A percentile compares a stretch with the other conserved stretches of the same genome.
Conservation (phyloP, 768 basidiomycete genomes). For the Tricholoma terreum region DNA sequence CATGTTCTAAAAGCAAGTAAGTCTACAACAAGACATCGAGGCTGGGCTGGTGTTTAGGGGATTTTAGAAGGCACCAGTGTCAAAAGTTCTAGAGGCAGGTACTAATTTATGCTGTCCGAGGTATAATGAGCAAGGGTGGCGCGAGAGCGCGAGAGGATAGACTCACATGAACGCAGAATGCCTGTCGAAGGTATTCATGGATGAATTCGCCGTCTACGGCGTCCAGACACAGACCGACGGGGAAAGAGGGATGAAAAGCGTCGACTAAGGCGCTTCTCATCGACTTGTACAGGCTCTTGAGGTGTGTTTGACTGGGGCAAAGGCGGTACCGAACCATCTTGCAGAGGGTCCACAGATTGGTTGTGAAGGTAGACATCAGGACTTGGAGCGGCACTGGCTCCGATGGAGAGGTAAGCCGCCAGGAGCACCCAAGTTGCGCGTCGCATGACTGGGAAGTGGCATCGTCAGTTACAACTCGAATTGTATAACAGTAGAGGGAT, state of each 20-base stretch:
- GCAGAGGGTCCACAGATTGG: neutral
- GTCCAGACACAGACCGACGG: slow-evolving; percentile 13
- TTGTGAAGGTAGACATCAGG: too few relatives aligned
- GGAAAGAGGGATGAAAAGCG: slow-evolving; percentile 10
- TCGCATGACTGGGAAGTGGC: too few relatives aligned
- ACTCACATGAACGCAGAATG: neutral
- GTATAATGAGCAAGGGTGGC: too few relatives aligned
- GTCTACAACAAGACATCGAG: too few relatives aligned
- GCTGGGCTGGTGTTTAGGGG: too few relatives aligned
- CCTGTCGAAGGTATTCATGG: too few relatives aligned
- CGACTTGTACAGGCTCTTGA: neutral
- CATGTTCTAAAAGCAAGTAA: neutral
- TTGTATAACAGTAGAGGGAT: too few relatives aligned
- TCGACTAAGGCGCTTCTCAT: slow-evolving; percentile 7
- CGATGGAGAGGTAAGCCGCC: neutral
- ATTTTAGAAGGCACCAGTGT: too few relatives aligned
- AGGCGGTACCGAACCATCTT: slow-evolving; percentile 7
- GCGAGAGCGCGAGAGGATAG: neutral
- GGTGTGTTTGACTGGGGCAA: slow-evolving; percentile 4
- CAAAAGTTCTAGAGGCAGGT: too few relatives aligned
- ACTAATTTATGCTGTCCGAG: too few relatives aligned
- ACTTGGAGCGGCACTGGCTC: neutral
- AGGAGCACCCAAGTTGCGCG: neutral
- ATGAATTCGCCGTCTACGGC: slow-evolving; percentile 16
- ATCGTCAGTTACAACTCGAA: too few relatives aligned